Base-by-base conservation (phyloP, 225 moss, liverwort and hornwort species). In the Thuidium tamariscinum region DNA sequence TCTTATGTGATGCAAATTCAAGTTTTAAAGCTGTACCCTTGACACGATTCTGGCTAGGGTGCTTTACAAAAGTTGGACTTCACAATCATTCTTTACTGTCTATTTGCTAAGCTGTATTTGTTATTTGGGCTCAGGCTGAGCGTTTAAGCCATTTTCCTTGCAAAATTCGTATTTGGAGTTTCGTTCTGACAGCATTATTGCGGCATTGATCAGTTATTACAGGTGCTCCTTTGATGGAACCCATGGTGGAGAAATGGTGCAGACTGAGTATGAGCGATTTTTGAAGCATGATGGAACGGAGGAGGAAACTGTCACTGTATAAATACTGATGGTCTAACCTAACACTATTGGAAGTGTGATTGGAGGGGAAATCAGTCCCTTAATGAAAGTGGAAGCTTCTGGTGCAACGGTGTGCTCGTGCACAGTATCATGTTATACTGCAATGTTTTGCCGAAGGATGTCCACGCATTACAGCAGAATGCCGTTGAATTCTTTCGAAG, bases 161-260 rank as follows among this genome's bases (percentile, higher is more conserved):
- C 70, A 27, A 55, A 61, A 61, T 67, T 65, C 32, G 44, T 59
- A 34, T 62, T 68, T 64, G 36, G 23, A 83, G 27, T 80, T 61
- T 78, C 56, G 17, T 87, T 74, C 42, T 91, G 83, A 91, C 75
- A 78, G 74, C 55, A 55, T 55, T 82, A 13, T 57, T 83, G 79
- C 68, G 87, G 79, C 48, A 29, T 85, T 87, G 62, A 85, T 82
- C 98, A 98, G 98, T 91, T 96, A 95, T 87, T 96, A 95, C 91
- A 96, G 95, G 86, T 96, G 96, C 87, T 92, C 90, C 36, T 98
- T 93, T 89, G 95, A 98, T 93, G 93, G 91, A 82, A 92, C 86
- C 71, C 88, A 91, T 57, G 98, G 98, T 91, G 98, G 96, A 55
- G 96, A 95, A 87, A 98, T 98, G 98, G 86, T 90, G 70, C 98